phyloP scores from a whole-genome alignment of 139 green algal genomes.

The Yamagishiella unicocca region DNA sequence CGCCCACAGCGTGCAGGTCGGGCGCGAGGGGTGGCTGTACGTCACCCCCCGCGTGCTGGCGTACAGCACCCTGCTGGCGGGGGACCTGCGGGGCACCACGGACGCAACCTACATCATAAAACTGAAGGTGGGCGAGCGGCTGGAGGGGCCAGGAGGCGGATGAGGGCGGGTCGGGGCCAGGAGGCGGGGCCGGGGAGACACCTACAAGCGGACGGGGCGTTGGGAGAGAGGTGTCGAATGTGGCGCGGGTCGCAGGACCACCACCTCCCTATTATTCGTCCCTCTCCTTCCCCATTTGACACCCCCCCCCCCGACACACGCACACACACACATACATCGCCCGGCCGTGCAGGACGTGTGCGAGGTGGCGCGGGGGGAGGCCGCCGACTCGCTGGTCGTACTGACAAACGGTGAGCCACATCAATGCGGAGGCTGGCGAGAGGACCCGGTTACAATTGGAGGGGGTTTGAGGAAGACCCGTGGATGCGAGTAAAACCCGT shows the following conservation, averaged over 20 bases:
- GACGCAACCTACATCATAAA: constrained; percentile 51
- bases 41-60: constrained; percentile 28
- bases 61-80: constrained; percentile 59
- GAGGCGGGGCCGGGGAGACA: background rate
- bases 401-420: constrained; percentile 21
- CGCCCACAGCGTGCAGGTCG: too few species aligned
- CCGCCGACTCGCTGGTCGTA: constrained; percentile 39
- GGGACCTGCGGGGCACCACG: constrained; percentile 25
- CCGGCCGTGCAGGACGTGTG: background rate
- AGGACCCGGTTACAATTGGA: too few species aligned
- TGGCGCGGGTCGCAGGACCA: too few species aligned
- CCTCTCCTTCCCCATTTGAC: background rate
- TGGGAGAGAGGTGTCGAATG: too few species aligned
- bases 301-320: background rate
- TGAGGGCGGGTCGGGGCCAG: background rate
- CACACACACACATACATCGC: background rate
- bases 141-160: background rate
- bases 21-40: constrained; percentile 33
- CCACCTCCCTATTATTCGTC: background rate
- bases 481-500: too few species aligned
- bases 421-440: too few species aligned
- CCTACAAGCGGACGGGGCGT: too few species aligned
- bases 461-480: too few species aligned
- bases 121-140: constrained; percentile 28
- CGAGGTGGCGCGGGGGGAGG: background rate